Evolutionary conservation across 2,329 filamentous ascomycete species (phyloP).

Genomic region (Trichoderma arundinaceum): DNA sequence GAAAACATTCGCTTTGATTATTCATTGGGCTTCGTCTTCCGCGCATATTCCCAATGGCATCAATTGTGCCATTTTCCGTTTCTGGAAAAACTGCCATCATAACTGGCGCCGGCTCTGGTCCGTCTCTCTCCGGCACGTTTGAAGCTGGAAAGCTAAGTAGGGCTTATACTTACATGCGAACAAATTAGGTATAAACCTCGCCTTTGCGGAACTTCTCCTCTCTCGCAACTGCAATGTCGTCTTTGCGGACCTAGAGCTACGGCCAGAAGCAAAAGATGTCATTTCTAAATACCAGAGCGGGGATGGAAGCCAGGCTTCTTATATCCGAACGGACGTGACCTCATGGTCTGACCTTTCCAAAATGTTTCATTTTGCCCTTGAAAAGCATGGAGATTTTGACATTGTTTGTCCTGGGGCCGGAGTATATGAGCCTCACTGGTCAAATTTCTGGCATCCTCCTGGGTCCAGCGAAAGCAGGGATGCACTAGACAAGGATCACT

Average conservation of each 20-base stretch:
- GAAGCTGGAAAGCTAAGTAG: no score
- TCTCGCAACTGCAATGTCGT: conserved; percentile 32
- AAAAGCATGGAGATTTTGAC: conserved; percentile 23
- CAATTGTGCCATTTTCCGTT: conserved; percentile 35
- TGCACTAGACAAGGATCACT: conserved; percentile 39
- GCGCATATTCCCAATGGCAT: not conserved
- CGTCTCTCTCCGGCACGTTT: not conserved
- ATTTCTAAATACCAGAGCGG: conserved; percentile 12
- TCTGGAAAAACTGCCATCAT: conserved; percentile 38
- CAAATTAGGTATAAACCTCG: conserved; percentile 49
- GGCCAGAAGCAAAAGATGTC: conserved; percentile 27
- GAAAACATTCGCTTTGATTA: no score
- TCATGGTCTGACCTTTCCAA: conserved; percentile 28
- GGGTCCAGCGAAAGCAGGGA: conserved; percentile 40
- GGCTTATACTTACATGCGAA: not conserved
- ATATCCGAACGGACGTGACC: conserved; percentile 25
- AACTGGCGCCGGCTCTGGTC: conserved; percentile 38
- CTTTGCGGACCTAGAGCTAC: conserved; percentile 28
- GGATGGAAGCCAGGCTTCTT: conserved; percentile 5
- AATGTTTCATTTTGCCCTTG: conserved; percentile 25
- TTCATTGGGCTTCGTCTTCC: no score
- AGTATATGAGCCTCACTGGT: conserved; percentile 30
- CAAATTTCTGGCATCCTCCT: conserved; percentile 37
- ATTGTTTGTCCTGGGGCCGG: conserved; percentile 30
- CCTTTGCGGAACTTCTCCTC: conserved; percentile 52